These are phyloP conservation scores for Daldinia concentrica DNA, from an alignment of 495 filamentous ascomycete species.

Conservation along the genomic window DNA sequence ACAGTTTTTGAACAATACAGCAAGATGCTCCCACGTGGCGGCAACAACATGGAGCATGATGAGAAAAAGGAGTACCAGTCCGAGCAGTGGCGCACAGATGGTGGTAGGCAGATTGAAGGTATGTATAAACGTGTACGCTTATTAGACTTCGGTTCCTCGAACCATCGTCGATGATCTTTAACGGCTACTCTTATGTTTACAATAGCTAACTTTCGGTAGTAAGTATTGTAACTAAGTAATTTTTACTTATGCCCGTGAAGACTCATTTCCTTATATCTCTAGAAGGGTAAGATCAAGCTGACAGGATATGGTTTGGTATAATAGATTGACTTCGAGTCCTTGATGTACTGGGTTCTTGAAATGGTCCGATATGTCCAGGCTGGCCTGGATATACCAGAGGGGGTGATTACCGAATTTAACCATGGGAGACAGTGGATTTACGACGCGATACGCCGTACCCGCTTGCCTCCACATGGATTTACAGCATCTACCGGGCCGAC, in stretches of 20 bases:
- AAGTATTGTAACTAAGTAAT: background rate
- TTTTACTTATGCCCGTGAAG: background rate
- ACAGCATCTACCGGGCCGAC: too few species aligned
- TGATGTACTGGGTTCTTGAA: too few species aligned
- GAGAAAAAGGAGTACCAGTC: too few species aligned
- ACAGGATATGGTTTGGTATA: background rate
- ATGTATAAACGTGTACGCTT: background rate
- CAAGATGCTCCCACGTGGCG: too few species aligned
- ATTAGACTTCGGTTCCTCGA: background rate
- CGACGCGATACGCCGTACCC: too few species aligned
- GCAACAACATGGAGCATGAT: rapidly evolving
- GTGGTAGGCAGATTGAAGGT: background rate
- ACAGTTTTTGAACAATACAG: background rate
- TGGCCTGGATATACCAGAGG: too few species aligned
- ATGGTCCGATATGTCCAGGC: too few species aligned
- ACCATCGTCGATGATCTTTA: background rate
- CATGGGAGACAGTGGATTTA: too few species aligned
- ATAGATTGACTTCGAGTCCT: background rate
- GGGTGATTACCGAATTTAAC: too few species aligned
- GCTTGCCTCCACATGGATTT: too few species aligned
- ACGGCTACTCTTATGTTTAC: background rate
- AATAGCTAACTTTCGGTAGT: background rate
- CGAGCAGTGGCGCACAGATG: background rate
- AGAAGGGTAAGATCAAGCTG: background rate
- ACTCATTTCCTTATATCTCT: background rate